Conservation (phyloP, 1,139 yeast species). For the Lodderomyces jiufengensis region DNA sequence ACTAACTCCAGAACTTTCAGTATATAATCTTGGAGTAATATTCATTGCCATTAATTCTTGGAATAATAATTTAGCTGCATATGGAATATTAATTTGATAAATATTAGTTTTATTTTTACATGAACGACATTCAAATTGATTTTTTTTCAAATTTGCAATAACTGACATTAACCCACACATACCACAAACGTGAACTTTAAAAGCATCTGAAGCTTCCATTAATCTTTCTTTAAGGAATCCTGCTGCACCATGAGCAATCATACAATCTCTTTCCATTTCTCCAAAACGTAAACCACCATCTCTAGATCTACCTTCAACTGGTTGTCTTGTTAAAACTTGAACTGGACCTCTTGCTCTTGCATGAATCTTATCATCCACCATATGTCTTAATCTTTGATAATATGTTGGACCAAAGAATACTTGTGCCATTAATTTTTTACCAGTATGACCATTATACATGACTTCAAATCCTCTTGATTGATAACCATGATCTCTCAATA, state of each 20-base stretch:
- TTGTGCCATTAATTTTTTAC: slow-evolving; percentile 95
- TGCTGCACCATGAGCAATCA: slow-evolving; percentile 99
- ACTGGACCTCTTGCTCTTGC: slow-evolving; percentile 99
- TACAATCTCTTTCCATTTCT: slow-evolving; percentile 99
- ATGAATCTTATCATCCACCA: slow-evolving; percentile 99
- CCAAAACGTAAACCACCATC: slow-evolving; percentile 99
- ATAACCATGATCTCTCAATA: slow-evolving; percentile 92
- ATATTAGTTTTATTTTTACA: slow-evolving; percentile 98
- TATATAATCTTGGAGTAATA: slow-evolving; percentile 80
- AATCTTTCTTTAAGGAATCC: slow-evolving; percentile 94
- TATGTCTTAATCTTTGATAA: slow-evolving; percentile 96
- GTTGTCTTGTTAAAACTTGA: slow-evolving; percentile 96
- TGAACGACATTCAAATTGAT: slow-evolving; percentile 96
- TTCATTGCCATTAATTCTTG: slow-evolving; percentile 99
- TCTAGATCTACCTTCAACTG: slow-evolving; percentile 98
- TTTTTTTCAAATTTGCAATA: slow-evolving; percentile 93
- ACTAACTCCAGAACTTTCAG: slow-evolving; percentile 52
- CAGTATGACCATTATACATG: slow-evolving; percentile 98
- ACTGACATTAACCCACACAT: slow-evolving; percentile 97
- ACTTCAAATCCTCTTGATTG: slow-evolving; percentile 98
- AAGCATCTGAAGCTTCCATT: slow-evolving; percentile 99
- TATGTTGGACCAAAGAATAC: slow-evolving; percentile 98
- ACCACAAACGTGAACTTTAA: slow-evolving; percentile 97
- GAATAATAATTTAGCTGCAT: slow-evolving; percentile 94
- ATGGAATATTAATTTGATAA: slow-evolving; percentile 94